phyloP scores from a whole-genome alignment of 768 basidiomycete genomes.

The Boletus pseudopeckii region DNA sequence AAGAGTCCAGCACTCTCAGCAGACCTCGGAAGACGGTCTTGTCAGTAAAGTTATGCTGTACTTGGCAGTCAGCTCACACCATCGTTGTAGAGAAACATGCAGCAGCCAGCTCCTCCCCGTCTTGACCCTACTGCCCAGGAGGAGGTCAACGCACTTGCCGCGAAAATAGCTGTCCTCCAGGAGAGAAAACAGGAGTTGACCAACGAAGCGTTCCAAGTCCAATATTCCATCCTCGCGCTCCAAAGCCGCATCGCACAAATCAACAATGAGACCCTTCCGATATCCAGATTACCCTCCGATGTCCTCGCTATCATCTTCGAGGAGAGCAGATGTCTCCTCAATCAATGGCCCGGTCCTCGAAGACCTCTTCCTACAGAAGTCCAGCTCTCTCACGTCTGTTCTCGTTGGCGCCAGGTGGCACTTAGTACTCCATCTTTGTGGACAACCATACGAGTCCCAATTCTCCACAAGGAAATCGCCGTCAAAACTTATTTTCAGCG shows the following conservation, averaged over 20 bases:
- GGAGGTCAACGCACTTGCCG: slow-evolving; percentile 24
- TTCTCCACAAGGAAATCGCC: slow-evolving; percentile 27
- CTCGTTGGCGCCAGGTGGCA: slow-evolving; percentile 35
- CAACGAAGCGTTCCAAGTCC: slow-evolving; percentile 25
- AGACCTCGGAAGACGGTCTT: slow-evolving; percentile 20
- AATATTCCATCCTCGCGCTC: slow-evolving; percentile 27
- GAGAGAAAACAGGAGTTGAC: slow-evolving; percentile 19
- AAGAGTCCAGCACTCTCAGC: not conserved
- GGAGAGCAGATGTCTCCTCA: slow-evolving; percentile 29
- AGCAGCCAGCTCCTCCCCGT: slow-evolving; percentile 8
- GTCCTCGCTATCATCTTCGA: slow-evolving; percentile 35
- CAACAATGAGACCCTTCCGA: slow-evolving; percentile 29
- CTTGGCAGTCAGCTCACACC: slow-evolving; percentile 17
- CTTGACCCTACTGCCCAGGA: slow-evolving; percentile 25
- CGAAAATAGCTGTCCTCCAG: slow-evolving; percentile 21
- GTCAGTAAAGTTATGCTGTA: slow-evolving; percentile 22
- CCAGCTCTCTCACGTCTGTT: slow-evolving; percentile 35
- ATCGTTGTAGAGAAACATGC: slow-evolving; percentile 21
- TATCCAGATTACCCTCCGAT: slow-evolving; percentile 30
- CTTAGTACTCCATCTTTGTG: slow-evolving; percentile 35
- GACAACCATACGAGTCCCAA: slow-evolving; percentile 33
- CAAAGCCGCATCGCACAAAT: slow-evolving; percentile 34
- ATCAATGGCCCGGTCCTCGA: slow-evolving; percentile 24
- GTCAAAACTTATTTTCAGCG: slow-evolving; percentile 31
- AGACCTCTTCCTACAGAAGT: slow-evolving; percentile 33